Evolutionary conservation across 768 basidiomycete genomes (phyloP).

Genomic region (Panellus pusillus): DNA sequence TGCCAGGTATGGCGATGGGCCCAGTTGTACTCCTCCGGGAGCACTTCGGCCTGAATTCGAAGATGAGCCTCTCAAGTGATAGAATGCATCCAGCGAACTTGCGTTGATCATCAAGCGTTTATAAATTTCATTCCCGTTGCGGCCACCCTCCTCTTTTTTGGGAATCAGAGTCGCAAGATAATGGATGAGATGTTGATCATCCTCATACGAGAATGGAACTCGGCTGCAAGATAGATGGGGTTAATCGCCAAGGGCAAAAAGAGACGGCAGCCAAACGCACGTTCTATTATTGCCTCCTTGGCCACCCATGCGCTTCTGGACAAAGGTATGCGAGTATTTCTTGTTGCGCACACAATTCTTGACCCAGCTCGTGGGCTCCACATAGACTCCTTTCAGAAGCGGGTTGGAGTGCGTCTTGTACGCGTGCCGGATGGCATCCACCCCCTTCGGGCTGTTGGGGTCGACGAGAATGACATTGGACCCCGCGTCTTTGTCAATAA

Average conservation of each 20-base stretch:
- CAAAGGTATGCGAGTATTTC: constrained; percentile 21
- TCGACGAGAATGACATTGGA: constrained; percentile 29
- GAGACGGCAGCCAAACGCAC: constrained; percentile 1
- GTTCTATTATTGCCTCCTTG: background rate
- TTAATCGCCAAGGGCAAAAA: background rate
- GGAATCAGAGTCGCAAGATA: constrained; percentile 40
- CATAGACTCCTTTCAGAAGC: constrained; percentile 28
- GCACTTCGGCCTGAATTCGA: constrained; percentile 19
- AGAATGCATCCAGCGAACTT: background rate
- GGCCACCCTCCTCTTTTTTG: constrained; percentile 37
- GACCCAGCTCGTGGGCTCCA: constrained; percentile 24
- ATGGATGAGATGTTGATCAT: constrained; percentile 37
- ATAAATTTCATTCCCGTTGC: constrained; percentile 38
- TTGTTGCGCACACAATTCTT: constrained; percentile 23
- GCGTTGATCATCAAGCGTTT: constrained; percentile 27
- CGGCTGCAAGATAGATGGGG: constrained; percentile 19
- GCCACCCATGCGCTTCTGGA: constrained; percentile 32
- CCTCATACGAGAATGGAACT: constrained; percentile 34
- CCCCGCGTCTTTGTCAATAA: constrained; percentile 8
- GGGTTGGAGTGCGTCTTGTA: constrained; percentile 22
- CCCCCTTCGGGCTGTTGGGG: constrained; percentile 3
- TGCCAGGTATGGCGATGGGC: constrained; percentile 40
- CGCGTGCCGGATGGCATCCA: constrained; percentile 13
- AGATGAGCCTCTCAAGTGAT: background rate
- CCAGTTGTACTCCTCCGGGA: constrained; percentile 37